Base-by-base conservation (phyloP, 345 rosid species). In the Viola odorata region DNA sequence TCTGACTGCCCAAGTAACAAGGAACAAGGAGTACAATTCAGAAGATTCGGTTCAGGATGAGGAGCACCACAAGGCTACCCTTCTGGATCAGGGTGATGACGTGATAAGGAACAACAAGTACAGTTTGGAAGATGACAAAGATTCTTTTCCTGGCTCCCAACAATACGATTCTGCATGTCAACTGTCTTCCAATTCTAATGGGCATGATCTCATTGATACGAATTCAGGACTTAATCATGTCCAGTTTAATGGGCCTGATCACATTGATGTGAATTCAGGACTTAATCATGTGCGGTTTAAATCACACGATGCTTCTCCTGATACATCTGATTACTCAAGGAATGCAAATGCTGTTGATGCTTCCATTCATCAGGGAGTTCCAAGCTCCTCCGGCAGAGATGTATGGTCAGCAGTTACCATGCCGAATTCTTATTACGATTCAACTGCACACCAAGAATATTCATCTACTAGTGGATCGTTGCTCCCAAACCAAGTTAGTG, bases 381-480 rank as follows among this genome's bases (percentile, higher is more conserved):
- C 75, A 8, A 73, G 74, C 62, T 68, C 83, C 62, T 72, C 88
- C 57, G 62, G 75, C 58, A 79, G 77, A 68, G 80, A 78, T 74
- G 78, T 81, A 49, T 94, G 77, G 77, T 50, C 87, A 32, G 65
- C 73, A 49, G 77, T 69, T 66, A 79, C 69, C 74, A 58, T 77
- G 77, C 64, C 79, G 17, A 78, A 70, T 38, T 52, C 86, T 42
- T 81, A 68, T 71, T 81, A 78, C 72, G 77, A 61, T 59, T 76
- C 83, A 13, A 42, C 75, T 48, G 58, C 73, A 41, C 66, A 66
- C 75, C 77, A 42, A 72, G 82, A 81, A 62, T 82, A 73, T 65
- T 51, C 81, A 61, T 75, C 85, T 50, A 45, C 71, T 56, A 62
- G 78, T 75, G 83, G 75, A 70, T 70, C 81, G 72, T 67, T 84